phyloP scores from a whole-genome alignment of 768 basidiomycete genomes.

The Serendipita sp. region DNA sequence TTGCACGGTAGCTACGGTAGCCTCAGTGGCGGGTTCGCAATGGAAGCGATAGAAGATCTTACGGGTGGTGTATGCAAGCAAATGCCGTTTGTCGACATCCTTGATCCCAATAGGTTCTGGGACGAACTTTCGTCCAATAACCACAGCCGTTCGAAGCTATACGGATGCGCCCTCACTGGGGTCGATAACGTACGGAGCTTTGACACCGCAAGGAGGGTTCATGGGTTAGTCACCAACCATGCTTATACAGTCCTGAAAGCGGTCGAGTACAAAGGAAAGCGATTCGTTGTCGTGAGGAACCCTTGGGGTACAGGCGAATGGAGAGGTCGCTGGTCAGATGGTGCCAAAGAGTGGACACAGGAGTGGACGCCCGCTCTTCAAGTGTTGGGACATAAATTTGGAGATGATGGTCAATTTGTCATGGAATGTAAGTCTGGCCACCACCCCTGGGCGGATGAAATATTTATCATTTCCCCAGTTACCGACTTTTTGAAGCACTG shows the following conservation, averaged over 20 bases:
- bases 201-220: neutral
- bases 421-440: constrained; percentile 24
- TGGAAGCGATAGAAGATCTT: constrained; percentile 39
- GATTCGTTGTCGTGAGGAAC: constrained; percentile 33
- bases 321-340: constrained; percentile 37
- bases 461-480: constrained; percentile 4
- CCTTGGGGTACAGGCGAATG: constrained; percentile 38
- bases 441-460: neutral
- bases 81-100: neutral
- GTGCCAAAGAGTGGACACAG: constrained; percentile 38
- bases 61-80: constrained; percentile 22
- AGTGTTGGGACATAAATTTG: constrained; percentile 30
- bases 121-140: neutral
- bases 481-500: constrained; percentile 19
- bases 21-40: constrained; percentile 23
- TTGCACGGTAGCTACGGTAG: constrained; percentile 33
- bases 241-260: constrained; percentile 34
- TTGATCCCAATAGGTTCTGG: neutral
- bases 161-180: neutral
- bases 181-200: constrained; percentile 3
- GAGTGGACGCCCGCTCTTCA: constrained; percentile 31
- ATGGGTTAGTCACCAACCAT: constrained; percentile 16
- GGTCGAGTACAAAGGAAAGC: constrained; percentile 27
- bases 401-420: constrained; percentile 36
- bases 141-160: neutral